Base-by-base conservation (phyloP, 768 basidiomycete genomes). In the Auricularia sp. region DNA sequence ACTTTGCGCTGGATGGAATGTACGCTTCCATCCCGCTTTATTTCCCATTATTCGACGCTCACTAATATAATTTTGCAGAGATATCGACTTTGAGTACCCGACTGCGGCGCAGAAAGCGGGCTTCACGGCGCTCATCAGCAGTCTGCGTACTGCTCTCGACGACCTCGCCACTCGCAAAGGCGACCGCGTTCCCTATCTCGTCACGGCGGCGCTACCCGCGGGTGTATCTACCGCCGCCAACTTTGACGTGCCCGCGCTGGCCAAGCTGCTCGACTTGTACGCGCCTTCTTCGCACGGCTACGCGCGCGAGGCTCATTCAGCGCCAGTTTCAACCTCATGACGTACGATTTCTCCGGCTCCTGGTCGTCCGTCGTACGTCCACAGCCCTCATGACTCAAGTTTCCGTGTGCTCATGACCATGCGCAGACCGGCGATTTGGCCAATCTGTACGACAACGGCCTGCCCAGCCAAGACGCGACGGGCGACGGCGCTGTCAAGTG, bases 1-100 rank as follows among this genome's bases (percentile, higher is more conserved):
- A 92, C 72, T 88, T 90, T 64, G 91, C 90, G 0, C 83, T 93
- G 61, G 91, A 92, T 69, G 91, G 91, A 62, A 82, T 90, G 86
- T 85, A 68, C 63, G 83, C 72, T 7, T 56, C 62, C 14, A 36
- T 44, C 43, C 43, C 43, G 11, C 43, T 44, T 44, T 44, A 10
- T 18, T 18, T 18, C 43, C 43, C 18, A 10, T 44, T 44, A 44
- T 18, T 44, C 43, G 43, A 10, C 43, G 43, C 54, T 56, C n/a
- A 21, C 54, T 56, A 21, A 56, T 44, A 10, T 10, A 18, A 10
- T 56, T 23, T 7, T 8, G 6, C 56, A 59, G 56, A 8, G 87
- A 90, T 66, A 72, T 90, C 60, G 90, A 93, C 73, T 92, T 86
- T 73, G 91, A 93, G 74, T 92, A 87, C 69, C 88, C 90, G 0